Evolutionary conservation across 2,329 filamentous ascomycete species (phyloP).

Genomic region (Magnaporthales sp.): DNA sequence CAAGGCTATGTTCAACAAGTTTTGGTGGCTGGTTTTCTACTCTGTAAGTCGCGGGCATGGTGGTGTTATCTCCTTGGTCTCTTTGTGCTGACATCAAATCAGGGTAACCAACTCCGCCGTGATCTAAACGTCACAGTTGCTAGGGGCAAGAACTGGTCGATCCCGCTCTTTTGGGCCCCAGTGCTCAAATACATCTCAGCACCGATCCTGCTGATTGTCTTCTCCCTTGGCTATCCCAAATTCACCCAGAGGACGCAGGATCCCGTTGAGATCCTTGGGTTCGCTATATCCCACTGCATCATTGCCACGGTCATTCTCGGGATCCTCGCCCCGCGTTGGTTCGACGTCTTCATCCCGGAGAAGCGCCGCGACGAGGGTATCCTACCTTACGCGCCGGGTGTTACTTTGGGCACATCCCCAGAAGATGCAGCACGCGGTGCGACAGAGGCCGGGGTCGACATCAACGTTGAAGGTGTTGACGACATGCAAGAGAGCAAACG

Average conservation of each 20-base stretch:
- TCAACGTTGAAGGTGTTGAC: neutral
- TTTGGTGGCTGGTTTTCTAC: neutral
- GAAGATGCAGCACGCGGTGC: neutral
- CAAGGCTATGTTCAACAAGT: neutral
- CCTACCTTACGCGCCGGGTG: neutral
- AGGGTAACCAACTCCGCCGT: neutral
- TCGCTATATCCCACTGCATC: neutral
- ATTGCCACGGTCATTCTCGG: neutral
- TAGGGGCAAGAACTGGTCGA: neutral
- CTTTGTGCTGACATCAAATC: neutral
- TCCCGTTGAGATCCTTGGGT: neutral
- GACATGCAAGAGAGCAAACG: neutral
- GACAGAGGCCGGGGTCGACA: neutral
- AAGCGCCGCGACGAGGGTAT: neutral
- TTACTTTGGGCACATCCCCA: neutral
- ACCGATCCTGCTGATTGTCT: neutral
- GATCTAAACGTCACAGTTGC: neutral
- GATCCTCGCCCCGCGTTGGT: neutral
- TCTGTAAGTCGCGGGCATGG: neutral
- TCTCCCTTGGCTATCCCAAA: neutral
- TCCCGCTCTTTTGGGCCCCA: neutral
- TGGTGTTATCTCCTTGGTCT: neutral
- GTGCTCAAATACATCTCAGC: slow-evolving; percentile 1
- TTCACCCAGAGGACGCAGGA: neutral
- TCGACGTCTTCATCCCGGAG: neutral